These are phyloP conservation scores for Calonectria ilicicola DNA, from an alignment of 2,329 filamentous ascomycete genomes.

Conservation along the genomic window DNA sequence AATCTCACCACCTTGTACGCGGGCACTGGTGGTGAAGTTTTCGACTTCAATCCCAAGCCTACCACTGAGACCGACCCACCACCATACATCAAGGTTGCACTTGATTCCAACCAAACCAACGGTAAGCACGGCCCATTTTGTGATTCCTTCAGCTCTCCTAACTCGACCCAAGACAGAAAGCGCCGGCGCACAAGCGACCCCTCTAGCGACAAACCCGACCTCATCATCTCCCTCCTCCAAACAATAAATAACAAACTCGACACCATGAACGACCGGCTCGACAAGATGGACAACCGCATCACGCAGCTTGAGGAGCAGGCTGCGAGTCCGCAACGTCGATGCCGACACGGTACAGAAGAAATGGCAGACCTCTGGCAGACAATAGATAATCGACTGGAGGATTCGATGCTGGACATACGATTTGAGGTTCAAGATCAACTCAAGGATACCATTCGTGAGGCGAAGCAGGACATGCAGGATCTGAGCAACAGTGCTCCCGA, in stretches of 20 bases:
- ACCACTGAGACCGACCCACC: not conserved
- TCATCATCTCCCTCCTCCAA: not conserved
- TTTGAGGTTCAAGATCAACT: not conserved
- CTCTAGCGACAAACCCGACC: not conserved
- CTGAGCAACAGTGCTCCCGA: not conserved
- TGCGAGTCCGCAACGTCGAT: not conserved
- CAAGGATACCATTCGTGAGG: not conserved
- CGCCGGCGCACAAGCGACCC: not conserved
- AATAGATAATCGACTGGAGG: not conserved
- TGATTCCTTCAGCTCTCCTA: not conserved
- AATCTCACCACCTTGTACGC: not conserved
- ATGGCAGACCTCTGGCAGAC: not conserved
- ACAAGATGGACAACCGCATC: not conserved
- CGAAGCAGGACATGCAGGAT: not conserved
- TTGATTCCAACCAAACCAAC: not conserved
- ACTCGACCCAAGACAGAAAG: not conserved
- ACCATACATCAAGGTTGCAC: not conserved
- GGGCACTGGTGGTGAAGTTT: not conserved
- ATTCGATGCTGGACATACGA: not conserved
- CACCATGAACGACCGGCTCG: not conserved
- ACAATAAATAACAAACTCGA: not conserved
- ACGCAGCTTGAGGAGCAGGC: not conserved
- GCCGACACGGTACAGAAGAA: not conserved
- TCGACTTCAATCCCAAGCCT: not conserved
- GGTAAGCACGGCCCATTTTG: not conserved